Evolutionary conservation across 345 rosid genomes (phyloP).

Genomic region (Conringia planisiliqua): DNA sequence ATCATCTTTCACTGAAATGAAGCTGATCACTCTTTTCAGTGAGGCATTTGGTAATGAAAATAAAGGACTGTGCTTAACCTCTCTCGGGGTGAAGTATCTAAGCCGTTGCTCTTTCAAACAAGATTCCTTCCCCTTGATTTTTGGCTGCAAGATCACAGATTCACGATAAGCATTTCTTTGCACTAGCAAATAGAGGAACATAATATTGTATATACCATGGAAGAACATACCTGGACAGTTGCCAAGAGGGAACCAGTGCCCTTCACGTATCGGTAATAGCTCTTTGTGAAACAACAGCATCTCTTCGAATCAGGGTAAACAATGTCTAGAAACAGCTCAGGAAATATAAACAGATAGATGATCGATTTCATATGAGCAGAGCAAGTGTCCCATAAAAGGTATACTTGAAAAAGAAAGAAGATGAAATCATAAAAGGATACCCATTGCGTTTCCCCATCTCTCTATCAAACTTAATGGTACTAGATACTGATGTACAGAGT

Average conservation of each 20-base stretch:
- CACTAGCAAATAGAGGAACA: neutral
- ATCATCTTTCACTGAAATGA: neutral
- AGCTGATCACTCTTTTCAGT: neutral
- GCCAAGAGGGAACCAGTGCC: constrained; percentile 97
- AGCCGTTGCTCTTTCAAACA: constrained; percentile 68
- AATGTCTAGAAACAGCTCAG: constrained; percentile 35
- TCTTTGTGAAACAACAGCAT: constrained; percentile 96
- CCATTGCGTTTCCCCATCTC: constrained; percentile 97
- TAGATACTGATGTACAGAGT: constrained; percentile 43
- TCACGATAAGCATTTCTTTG: neutral
- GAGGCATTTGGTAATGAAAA: neutral
- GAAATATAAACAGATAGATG: neutral
- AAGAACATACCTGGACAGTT: constrained; percentile 54
- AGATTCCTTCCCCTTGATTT: constrained; percentile 52
- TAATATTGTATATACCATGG: neutral
- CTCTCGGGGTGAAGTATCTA: constrained; percentile 90
- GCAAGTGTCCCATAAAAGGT: neutral
- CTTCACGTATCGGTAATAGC: constrained; percentile 86
- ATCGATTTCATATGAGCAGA: neutral
- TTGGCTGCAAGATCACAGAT: constrained; percentile 48
- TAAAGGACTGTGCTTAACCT: constrained; percentile 40
- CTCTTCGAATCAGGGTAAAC: constrained; percentile 90
- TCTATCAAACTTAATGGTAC: constrained; percentile 77
- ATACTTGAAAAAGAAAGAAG: constrained; percentile 5
- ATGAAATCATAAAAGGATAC: constrained; percentile 51